Base-by-base conservation (phyloP, 306 rosid species). In the Citrullus colocynthis region DNA sequence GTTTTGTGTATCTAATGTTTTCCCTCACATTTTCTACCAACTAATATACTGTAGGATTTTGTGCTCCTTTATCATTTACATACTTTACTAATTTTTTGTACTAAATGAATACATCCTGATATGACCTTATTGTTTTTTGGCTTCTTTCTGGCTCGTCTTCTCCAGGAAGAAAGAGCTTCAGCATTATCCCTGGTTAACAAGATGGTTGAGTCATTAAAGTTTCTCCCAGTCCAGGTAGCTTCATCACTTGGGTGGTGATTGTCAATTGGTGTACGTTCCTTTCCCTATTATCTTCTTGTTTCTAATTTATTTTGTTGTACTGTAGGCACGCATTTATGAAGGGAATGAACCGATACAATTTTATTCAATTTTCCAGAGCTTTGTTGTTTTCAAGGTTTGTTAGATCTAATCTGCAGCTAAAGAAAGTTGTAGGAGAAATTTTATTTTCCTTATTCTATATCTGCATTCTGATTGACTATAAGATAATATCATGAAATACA, bases 131-230 rank as follows among this genome's bases (percentile, higher is more conserved):
- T 13, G 24, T 61, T 44, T 6, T 37, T 39, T 59, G 77, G 67
- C 49, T 75, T 77, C 42, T 79, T 85, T 65, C 83, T 76, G 63
- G 78, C 72, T 74, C 37, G 66, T 80, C 80, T 48, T 58, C 85
- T 83, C 56, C 84, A 86, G 99, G 99, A 88, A 61, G 98, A 91
- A 80, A 91, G 94, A 85, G 83, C 86, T 67, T 82, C 97, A 76
- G 91, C 96, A 74, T 77, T 88, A 83, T 84, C 91, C 56, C 79
- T 85, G 72, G 97, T 92, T 62, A 83, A 90, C 88, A 89, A 91
- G 90, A 92, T 96, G 91, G 86, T 91, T 44, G 99, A 91, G 79
- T 86, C 96, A 71, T 81, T 92, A 88, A 96, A 96, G 91, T 92
- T 87, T 86, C 83, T 88, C 30, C 85, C 99, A 63, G 75, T 86